Conservation (phyloP, 371 early-diverging fungal species). For the Mucor indicus region DNA sequence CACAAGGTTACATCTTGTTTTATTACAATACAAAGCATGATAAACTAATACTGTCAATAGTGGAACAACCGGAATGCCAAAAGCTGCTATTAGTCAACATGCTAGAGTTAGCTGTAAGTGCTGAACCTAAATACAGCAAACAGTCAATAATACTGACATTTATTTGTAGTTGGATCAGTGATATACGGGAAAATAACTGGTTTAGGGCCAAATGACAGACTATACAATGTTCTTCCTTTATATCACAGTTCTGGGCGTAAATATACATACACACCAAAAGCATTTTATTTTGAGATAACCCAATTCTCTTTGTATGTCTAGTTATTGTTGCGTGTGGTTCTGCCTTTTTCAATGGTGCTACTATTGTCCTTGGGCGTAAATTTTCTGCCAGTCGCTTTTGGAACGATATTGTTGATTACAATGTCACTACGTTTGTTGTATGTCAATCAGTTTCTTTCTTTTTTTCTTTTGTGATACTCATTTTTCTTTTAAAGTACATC, state of each 20-base stretch:
- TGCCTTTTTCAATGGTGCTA: slow-evolving; percentile 29
- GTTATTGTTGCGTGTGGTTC: slow-evolving; percentile 32
- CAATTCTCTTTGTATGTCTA: too few relatives aligned
- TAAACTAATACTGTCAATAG: too few relatives aligned
- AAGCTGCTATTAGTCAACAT: slow-evolving; percentile 31
- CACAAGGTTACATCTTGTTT: slow-evolving; percentile 31
- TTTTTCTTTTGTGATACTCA: too few relatives aligned
- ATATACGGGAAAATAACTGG: slow-evolving; percentile 10
- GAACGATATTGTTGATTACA: slow-evolving; percentile 43
- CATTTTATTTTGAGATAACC: too few relatives aligned
- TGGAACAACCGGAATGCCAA: slow-evolving; percentile 44
- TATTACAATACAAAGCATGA: too few relatives aligned
- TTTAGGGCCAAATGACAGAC: slow-evolving; percentile 24
- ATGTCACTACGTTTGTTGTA: slow-evolving; percentile 41
- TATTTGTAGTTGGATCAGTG: slow-evolving; percentile 13
- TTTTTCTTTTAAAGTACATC: too few relatives aligned
- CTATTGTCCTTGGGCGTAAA: slow-evolving; percentile 43
- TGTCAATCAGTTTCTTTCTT: too few relatives aligned
- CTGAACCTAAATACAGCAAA: too few relatives aligned
- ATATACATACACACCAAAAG: not conserved
- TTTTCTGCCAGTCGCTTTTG: slow-evolving; percentile 51
- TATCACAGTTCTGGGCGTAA: slow-evolving; percentile 53
- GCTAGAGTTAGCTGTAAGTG: slow-evolving; percentile 20
- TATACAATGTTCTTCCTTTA: slow-evolving; percentile 48
- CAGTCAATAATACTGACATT: too few relatives aligned